These are phyloP conservation scores for Chlorella sp. DNA, from an alignment of 139 green algal species.

Conservation along the genomic window DNA sequence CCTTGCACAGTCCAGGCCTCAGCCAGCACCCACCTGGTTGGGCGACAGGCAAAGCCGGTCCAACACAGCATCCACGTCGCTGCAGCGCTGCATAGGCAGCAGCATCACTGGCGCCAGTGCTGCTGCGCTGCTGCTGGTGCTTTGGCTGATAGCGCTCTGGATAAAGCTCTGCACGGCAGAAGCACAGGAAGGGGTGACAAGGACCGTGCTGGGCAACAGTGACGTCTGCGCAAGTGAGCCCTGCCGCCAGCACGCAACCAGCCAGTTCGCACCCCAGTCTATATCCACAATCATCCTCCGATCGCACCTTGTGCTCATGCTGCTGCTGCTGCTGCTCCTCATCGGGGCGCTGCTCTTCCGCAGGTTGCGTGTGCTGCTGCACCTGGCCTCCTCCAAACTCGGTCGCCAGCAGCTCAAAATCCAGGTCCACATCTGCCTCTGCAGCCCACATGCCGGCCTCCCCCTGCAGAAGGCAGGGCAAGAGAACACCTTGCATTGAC, in stretches of 20 bases:
- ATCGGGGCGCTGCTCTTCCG: too few relatives aligned
- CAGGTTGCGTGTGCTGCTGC: not conserved
- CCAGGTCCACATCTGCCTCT: not conserved
- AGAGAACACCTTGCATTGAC: too few relatives aligned
- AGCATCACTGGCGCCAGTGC: constrained; percentile 17
- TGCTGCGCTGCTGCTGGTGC: not conserved
- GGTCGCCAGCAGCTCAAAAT: not conserved
- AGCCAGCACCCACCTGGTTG: constrained; percentile 19
- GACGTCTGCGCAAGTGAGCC: not conserved
- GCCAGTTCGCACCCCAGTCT: not conserved
- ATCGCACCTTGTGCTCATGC: too few relatives aligned
- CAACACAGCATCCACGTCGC: constrained; percentile 55
- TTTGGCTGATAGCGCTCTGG: not conserved
- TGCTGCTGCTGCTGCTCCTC: not conserved
- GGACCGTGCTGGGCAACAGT: too few relatives aligned
- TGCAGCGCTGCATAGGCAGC: constrained; percentile 41
- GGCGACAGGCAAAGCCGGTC: constrained; percentile 46
- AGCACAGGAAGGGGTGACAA: too few relatives aligned
- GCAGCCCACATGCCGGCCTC: not conserved
- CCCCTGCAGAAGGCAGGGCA: too few relatives aligned
- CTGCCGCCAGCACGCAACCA: not conserved
- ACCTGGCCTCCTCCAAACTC: not conserved
- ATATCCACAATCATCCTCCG: too few relatives aligned
- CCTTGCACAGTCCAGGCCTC: too few relatives aligned
- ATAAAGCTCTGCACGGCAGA: not conserved